These are phyloP conservation scores for Wallacemonas sp. DNA, from an alignment of 208 protist genomes.

Conservation along the genomic window DNA sequence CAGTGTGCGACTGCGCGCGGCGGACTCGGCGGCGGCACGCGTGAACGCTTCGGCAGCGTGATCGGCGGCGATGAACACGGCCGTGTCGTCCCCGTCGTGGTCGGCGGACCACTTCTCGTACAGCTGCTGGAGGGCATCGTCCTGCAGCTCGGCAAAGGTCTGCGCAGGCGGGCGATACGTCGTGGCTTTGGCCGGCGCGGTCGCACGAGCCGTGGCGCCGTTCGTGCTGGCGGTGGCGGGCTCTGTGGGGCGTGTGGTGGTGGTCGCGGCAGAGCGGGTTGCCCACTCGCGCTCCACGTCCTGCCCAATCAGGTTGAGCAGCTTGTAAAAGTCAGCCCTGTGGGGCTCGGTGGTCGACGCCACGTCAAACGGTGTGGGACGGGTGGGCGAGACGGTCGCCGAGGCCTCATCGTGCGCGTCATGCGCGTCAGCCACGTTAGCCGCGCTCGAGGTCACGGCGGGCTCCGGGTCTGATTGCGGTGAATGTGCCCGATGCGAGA, in stretches of 20 bases:
- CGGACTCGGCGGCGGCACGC: constrained; percentile 31
- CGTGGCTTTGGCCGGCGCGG: not conserved
- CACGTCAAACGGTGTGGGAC: not conserved
- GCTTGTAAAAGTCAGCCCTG: constrained; percentile 43
- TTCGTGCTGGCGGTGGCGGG: not conserved
- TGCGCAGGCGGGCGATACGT: constrained; percentile 34
- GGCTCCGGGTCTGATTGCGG: too few relatives aligned
- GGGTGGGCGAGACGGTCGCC: not conserved
- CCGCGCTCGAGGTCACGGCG: too few relatives aligned
- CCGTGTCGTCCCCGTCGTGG: constrained; percentile 16
- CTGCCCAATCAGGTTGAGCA: constrained; percentile 47
- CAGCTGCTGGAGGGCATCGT: constrained; percentile 62
- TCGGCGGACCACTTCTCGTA: constrained; percentile 52
- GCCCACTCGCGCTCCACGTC: constrained; percentile 37
- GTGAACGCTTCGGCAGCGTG: constrained; percentile 71
- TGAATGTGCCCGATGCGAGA: too few relatives aligned
- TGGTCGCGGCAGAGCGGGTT: not conserved
- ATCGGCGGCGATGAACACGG: constrained; percentile 69
- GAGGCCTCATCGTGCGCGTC: not conserved
- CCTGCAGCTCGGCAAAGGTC: constrained; percentile 66
- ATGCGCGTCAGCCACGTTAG: too few relatives aligned
- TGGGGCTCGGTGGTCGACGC: constrained; percentile 6
- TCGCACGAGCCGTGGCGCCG: not conserved
- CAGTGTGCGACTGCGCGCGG: not conserved
- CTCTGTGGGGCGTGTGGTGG: not conserved